phyloP scores from a whole-genome alignment of 75 land plant species.

The Pinus albicaulis region DNA sequence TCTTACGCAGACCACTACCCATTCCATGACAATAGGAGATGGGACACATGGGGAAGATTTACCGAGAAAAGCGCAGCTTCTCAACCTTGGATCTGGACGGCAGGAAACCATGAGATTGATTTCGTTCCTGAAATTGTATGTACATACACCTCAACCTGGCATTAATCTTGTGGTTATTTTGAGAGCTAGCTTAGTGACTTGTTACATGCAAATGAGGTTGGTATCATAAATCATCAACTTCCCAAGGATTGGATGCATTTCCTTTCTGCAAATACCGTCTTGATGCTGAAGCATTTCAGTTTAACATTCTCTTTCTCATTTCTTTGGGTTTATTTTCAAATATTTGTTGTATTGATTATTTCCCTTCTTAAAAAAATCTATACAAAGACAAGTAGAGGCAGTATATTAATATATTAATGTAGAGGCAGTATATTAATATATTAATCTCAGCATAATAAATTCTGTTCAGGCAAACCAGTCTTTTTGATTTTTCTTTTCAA shows the following conservation, averaged over 20 bases:
- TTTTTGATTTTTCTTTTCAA: too few relatives aligned
- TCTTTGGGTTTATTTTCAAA: too few relatives aligned
- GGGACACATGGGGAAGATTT: constrained; percentile 92
- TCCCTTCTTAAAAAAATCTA: too few relatives aligned
- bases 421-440: too few relatives aligned
- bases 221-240: not conserved
- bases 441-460: too few relatives aligned
- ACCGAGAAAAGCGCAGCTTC: constrained; percentile 77
- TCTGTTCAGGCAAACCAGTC: too few relatives aligned
- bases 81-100: constrained; percentile 97
- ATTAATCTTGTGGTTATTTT: not conserved
- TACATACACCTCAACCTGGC: not conserved
- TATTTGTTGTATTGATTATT: too few relatives aligned
- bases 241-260: not conserved
- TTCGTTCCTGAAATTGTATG: constrained; percentile 71
- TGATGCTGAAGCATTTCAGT: too few relatives aligned
- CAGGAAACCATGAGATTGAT: constrained; percentile 92
- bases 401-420: too few relatives aligned
- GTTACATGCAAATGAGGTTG: not conserved
- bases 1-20: constrained; percentile 87
- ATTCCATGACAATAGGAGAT: constrained; percentile 58
- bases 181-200: not conserved
- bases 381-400: too few relatives aligned
- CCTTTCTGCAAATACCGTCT: too few relatives aligned
- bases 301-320: too few relatives aligned